Percentiles rank a stretch among this genome's conserved stretches.
These are phyloP conservation scores for Vitis rupestris DNA, from an alignment of 164 flowering plant species.

Conservation along the genomic window DNA sequence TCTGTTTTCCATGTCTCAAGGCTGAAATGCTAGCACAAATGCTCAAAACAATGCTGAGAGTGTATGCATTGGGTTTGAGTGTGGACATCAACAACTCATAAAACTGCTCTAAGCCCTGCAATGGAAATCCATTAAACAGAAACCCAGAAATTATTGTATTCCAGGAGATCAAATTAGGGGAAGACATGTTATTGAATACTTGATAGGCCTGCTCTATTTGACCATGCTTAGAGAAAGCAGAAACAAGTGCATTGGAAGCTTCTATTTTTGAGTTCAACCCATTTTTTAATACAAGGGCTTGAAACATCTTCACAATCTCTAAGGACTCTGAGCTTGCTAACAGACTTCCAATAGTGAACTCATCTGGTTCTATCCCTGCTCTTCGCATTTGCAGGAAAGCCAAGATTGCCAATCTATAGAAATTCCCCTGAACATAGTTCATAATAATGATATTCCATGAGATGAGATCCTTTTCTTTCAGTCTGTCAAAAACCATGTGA, in stretches of 20 bases:
- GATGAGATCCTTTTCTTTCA: constrained; percentile 47
- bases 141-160: constrained; percentile 66
- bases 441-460: constrained; percentile 68
- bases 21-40: constrained; percentile 52
- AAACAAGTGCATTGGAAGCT: constrained; percentile 65
- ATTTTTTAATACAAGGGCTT: constrained; percentile 38
- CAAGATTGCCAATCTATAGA: constrained; percentile 30
- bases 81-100: constrained; percentile 31
- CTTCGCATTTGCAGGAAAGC: constrained; percentile 55
- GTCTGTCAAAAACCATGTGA: constrained; percentile 28
- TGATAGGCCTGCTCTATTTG: constrained; percentile 36
- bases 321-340: constrained; percentile 40
- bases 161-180: constrained; percentile 70
- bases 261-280: constrained; percentile 45
- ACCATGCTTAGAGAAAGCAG: constrained; percentile 51
- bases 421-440: constrained; percentile 41
- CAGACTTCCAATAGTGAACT: constrained; percentile 67
- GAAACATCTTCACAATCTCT: constrained; percentile 45
- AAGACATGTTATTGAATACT: constrained; percentile 39
- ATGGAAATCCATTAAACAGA: constrained; percentile 42
- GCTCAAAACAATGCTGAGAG: constrained; percentile 51
- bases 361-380: constrained; percentile 52
- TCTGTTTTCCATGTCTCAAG: constrained; percentile 52
- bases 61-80: constrained; percentile 43
- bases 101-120: constrained; percentile 44